phyloP scores from a whole-genome alignment of 257 asterid genomes.

The Ophiorrhiza pumila region DNA sequence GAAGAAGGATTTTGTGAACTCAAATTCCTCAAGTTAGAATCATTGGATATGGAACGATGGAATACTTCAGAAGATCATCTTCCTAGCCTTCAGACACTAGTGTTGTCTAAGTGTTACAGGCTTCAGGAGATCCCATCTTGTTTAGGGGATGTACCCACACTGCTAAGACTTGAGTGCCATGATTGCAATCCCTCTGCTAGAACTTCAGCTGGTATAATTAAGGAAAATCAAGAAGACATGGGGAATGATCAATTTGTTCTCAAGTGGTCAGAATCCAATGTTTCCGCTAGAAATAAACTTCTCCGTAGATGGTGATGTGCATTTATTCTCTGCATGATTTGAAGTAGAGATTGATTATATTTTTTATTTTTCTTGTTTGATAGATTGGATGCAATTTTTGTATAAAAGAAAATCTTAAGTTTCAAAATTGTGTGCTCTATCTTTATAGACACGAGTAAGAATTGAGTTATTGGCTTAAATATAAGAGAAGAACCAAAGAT shows the following conservation, averaged over 20 bases:
- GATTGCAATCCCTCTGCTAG: background rate
- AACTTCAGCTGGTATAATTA: background rate
- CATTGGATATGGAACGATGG: background rate
- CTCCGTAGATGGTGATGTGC: too few species aligned
- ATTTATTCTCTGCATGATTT: too few species aligned
- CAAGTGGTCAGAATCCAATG: too few species aligned
- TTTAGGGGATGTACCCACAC: background rate
- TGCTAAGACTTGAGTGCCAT: background rate
- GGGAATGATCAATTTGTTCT: background rate
- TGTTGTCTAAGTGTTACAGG: background rate
- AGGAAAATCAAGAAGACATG: background rate
- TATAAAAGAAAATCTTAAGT: too few species aligned
- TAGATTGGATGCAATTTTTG: too few species aligned
- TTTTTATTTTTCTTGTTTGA: too few species aligned
- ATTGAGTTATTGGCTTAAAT: too few species aligned
- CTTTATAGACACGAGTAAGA: too few species aligned
- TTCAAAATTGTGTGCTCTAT: too few species aligned
- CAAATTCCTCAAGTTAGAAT: background rate
- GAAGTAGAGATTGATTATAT: too few species aligned
- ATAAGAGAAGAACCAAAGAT: too few species aligned
- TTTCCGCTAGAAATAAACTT: too few species aligned
- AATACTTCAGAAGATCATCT: background rate
- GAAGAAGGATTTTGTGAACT: background rate
- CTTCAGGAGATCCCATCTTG: background rate
- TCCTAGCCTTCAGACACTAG: conserved; percentile 1